Evolutionary conservation across 306 rosid species (phyloP).

Genomic region (Quercus mongolica): DNA sequence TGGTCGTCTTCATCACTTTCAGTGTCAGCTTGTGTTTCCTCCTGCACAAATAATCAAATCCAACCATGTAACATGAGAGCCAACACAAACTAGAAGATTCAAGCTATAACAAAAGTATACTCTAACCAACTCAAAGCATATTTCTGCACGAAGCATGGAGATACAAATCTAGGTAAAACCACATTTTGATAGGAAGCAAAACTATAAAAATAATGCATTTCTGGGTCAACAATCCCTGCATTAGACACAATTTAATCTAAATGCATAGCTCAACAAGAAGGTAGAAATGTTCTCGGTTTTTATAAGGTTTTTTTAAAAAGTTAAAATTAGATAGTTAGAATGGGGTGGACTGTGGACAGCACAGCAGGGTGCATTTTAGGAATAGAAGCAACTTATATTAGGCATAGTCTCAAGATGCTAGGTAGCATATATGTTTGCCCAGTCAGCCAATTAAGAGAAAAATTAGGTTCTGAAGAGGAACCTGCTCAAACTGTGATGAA

Average conservation of each 20-base stretch:
- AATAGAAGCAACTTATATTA: not conserved
- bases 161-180: not conserved
- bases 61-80: not conserved
- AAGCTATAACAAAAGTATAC: not conserved
- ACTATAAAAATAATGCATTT: not conserved
- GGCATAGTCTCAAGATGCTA: not conserved
- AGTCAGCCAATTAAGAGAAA: not conserved
- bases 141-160: not conserved
- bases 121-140: not conserved
- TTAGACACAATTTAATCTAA: not conserved
- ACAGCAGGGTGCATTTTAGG: not conserved
- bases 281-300: not conserved
- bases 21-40: constrained; percentile 83
- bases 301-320: too few relatives aligned
- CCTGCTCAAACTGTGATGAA: not conserved
- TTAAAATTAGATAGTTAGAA: too few relatives aligned
- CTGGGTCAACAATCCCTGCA: not conserved
- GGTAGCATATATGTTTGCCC: not conserved
- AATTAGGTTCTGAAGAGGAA: not conserved
- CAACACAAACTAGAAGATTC: not conserved
- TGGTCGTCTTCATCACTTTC: constrained; percentile 98
- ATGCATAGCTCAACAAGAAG: not conserved
- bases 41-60: constrained; percentile 44
- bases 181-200: not conserved
- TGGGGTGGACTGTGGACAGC: too few relatives aligned